Evolutionary conservation across 2,329 filamentous ascomycete species (phyloP), one percentile per base, ranked within the genome.

Genomic region (Metarhizium sp.): DNA sequence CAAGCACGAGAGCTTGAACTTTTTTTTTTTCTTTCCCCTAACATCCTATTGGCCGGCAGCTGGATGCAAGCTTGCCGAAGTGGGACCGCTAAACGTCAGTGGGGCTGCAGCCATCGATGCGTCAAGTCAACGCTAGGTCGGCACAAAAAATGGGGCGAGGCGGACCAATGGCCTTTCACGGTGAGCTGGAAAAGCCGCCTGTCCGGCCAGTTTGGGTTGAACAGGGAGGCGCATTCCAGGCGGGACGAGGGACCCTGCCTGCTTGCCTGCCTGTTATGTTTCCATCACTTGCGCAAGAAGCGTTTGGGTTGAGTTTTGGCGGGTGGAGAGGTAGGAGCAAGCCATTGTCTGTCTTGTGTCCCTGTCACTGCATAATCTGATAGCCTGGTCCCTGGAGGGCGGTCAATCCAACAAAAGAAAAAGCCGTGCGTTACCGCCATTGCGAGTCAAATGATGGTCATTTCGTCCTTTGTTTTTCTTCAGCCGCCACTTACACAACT

Each of bases 1-100:
- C 60, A 60, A 63, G 66, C 67, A 69, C 66, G 61, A 69, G 51
- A 66, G 69, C 67, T 67, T 70, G 59, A 65, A 68, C 63, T 67
- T 70, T 71, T 70, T 68, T 69, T 68, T 65, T 34, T 34, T 64
- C 62, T 61, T 64, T 66, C 64, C 61, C 64, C 58, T 55, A 48
- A 51, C 54, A 55, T 60, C 59, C 62, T 57, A 71, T 72, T 72
- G 70, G 70, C 55, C 61, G 59, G 61, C 51, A 59, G 56, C 59
- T 66, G 61, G 59, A 57, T 65, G 63, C 69, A 65, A 66, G 68
- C 65, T 60, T 71, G 63, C 66, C 66, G 62, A 62, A 63, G 68
- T 67, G 69, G 69, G 60, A 13, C 57, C 53, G 59, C 64, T 67
- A 69, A 46, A 66, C 60, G 62, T 65, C 60, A 65, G 66, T 67